Evolutionary conservation across 805 yeast species (phyloP).

Genomic region (Gaillardinia entomophila): DNA sequence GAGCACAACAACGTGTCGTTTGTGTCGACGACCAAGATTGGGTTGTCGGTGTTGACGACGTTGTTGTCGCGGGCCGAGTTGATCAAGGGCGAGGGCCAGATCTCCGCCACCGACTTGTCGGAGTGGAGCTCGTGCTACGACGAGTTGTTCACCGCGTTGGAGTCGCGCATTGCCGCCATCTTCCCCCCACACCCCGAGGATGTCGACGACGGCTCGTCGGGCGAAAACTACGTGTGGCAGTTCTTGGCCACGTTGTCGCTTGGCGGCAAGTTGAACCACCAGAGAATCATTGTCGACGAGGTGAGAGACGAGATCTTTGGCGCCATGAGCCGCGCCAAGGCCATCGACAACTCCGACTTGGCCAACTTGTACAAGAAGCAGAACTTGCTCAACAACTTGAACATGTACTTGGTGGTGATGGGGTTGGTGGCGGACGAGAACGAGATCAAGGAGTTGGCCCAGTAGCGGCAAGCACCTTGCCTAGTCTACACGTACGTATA

Average conservation of each 20-base stretch:
- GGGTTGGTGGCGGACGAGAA: constrained; percentile 89
- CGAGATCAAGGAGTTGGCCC: constrained; percentile 78
- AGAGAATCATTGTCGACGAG: constrained; percentile 89
- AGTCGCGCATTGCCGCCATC: constrained; percentile 67
- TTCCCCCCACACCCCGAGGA: constrained; percentile 68
- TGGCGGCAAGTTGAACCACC: constrained; percentile 86
- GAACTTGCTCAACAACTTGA: constrained; percentile 70
- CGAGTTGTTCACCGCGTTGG: constrained; percentile 70
- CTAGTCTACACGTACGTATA: background rate
- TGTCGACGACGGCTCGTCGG: constrained; percentile 52
- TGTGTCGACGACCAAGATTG: constrained; percentile 69
- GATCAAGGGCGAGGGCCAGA: constrained; percentile 74
- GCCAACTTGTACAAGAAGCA: constrained; percentile 42
- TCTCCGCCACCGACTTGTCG: constrained; percentile 48
- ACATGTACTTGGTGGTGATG: constrained; percentile 91
- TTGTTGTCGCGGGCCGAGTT: constrained; percentile 87
- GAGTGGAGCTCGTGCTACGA: constrained; percentile 82
- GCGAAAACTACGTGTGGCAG: constrained; percentile 80
- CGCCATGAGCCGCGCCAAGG: constrained; percentile 72
- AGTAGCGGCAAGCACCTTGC: constrained; percentile 11
- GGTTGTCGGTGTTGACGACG: constrained; percentile 84
- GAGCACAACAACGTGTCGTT: constrained; percentile 65
- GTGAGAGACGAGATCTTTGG: constrained; percentile 91
- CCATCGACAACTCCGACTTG: constrained; percentile 44
- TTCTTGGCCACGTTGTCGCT: constrained; percentile 89